These are phyloP conservation scores for Kwoniella europaea DNA, from an alignment of 768 basidiomycete genomes.

Conservation along the genomic window DNA sequence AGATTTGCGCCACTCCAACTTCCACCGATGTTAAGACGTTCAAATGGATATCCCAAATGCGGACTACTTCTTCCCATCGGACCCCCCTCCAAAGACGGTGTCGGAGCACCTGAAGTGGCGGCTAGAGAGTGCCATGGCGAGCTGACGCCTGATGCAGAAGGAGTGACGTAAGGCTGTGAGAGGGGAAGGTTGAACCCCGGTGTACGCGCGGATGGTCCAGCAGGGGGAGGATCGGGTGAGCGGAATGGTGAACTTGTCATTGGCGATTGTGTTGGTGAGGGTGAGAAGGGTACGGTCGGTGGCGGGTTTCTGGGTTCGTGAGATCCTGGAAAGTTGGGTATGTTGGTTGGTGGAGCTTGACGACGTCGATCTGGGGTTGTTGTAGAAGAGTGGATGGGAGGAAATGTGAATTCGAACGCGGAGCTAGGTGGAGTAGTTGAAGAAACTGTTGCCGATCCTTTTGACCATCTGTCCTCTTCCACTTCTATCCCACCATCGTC, in stretches of 20 bases:
- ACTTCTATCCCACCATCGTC: not conserved
- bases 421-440: slow-evolving; percentile 26
- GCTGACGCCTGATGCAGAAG: slow-evolving; percentile 3
- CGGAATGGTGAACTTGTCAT: slow-evolving; percentile 33
- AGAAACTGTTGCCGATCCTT: not conserved
- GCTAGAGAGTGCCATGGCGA: slow-evolving; percentile 54
- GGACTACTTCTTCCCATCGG: slow-evolving; percentile 47
- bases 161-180: slow-evolving; percentile 7
- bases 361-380: slow-evolving; percentile 26
- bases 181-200: slow-evolving; percentile 16
- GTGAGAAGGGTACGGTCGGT: slow-evolving; percentile 22
- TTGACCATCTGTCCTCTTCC: slow-evolving; percentile 3
- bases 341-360: slow-evolving; percentile 35
- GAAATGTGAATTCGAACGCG: slow-evolving; percentile 22
- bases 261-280: slow-evolving; percentile 37
- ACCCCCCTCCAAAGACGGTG: slow-evolving; percentile 50
- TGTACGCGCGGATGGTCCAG: slow-evolving; percentile 18
- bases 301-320: slow-evolving; percentile 31
- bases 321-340: slow-evolving; percentile 40
- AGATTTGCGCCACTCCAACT: slow-evolving; percentile 52
- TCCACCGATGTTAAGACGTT: slow-evolving; percentile 51
- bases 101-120: slow-evolving; percentile 52
- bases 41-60: slow-evolving; percentile 56
- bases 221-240: slow-evolving; percentile 26
- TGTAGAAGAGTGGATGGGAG: slow-evolving; percentile 11